Base-by-base conservation (phyloP, 148 eudicot genomes). In the Cornus kousa region DNA sequence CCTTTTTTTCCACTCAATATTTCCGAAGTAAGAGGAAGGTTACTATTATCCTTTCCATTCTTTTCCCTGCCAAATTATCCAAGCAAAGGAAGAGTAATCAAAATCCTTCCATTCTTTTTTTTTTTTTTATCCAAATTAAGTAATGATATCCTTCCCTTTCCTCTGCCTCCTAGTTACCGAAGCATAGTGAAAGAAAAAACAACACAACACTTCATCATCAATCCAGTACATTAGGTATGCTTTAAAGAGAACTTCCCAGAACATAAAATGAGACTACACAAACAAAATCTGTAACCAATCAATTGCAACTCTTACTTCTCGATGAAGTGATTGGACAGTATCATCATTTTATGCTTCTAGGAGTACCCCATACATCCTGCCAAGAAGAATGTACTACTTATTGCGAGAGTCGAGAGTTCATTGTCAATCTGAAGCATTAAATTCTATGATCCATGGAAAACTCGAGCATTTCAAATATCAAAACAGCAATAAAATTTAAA, bases 371-470 rank as follows among this genome's bases (percentile, higher is more conserved):
- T 46, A 24, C 39, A 72, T 24, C n/a, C 62, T 57, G 8, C 48
- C n/a, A 72, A 72, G 35, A 68, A 12, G 40, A 48, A 72, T 24
- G 31, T 50, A 20, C 75, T 12, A 28, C 65, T 10, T 14, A 35
- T 50, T 33, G 33, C 60, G 48, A 53, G 19, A 20, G 6, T 24
- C 74, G 48, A 53, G 19, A 20, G 6, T 24, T 72, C 17, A 13
- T 13, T 72, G 75, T 72, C 75, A 53, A 48, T 37, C 39, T 35
- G 50, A 72, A 33, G 22, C 57, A 22, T 39, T 46, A 53, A 71
- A 70, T 22, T 43, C 28, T 13, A 43, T 3, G 43, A 43, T 46
- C 37, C 22, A 28, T 22, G 74, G 59, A 11, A 22, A 24, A 71
- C 22, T 53, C 16, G 14, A 11, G 14, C 5, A 53, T 11, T 53